Conservation (phyloP, 306 rosid species). For the Vicia villosa region DNA sequence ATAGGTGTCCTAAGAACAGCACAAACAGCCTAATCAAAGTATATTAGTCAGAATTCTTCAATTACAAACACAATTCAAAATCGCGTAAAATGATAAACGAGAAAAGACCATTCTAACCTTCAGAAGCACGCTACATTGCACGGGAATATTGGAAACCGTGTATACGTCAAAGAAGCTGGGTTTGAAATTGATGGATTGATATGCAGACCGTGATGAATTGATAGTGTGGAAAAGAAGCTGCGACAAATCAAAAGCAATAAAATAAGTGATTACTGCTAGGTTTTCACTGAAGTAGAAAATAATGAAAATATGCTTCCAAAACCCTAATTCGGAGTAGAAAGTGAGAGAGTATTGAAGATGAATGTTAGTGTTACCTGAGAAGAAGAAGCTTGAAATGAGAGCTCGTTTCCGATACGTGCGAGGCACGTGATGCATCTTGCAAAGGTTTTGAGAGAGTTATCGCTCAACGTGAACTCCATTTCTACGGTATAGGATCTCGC, state of each 20-base stretch:
- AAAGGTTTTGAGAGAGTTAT: slow-evolving; percentile 76
- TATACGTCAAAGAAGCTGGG: slow-evolving; percentile 75
- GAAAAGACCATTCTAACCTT: slow-evolving; percentile 53
- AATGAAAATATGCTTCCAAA: slow-evolving; percentile 23
- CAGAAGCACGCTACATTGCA: slow-evolving; percentile 81
- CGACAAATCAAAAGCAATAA: not conserved
- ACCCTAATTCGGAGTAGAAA: slow-evolving; percentile 37
- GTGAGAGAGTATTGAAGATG: not conserved
- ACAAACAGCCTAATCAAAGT: slow-evolving; percentile 71
- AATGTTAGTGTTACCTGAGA: slow-evolving; percentile 55
- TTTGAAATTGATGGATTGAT: slow-evolving; percentile 66
- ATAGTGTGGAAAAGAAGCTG: slow-evolving; percentile 80
- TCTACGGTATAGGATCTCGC: not conserved
- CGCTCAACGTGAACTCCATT: slow-evolving; percentile 78
- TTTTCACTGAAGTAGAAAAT: not conserved
- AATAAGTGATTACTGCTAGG: not conserved
- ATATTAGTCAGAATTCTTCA: slow-evolving; percentile 31
- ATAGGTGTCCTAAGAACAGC: slow-evolving; percentile 87
- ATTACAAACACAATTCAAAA: slow-evolving; percentile 1
- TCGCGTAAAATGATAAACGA: not conserved
- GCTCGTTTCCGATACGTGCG: slow-evolving; percentile 88
- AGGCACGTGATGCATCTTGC: slow-evolving; percentile 91
- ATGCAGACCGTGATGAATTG: slow-evolving; percentile 84
- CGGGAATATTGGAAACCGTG: slow-evolving; percentile 54
- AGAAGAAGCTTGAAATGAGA: slow-evolving; percentile 79